Evolutionary conservation across 1,284 basidiomycete species (phyloP).

Genomic region (Ganoderma meredithae): DNA sequence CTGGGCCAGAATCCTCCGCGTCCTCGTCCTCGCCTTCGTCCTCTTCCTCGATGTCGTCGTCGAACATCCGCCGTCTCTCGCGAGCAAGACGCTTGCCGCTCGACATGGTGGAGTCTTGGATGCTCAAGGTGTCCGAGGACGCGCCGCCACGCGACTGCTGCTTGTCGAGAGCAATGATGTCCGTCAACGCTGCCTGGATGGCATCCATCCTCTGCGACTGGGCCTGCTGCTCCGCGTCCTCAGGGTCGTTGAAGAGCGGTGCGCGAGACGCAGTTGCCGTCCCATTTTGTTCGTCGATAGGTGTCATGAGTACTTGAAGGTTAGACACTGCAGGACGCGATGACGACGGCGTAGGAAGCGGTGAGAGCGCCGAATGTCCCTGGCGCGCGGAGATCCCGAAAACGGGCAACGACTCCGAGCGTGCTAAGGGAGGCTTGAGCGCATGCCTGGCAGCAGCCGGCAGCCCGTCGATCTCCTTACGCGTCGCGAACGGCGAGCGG

Average conservation of each 20-base stretch:
- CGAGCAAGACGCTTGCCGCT: conserved; percentile 18
- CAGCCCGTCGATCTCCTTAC: conserved; percentile 23
- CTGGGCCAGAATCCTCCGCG: too few species aligned
- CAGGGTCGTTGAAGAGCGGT: conserved; percentile 82
- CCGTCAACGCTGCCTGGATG: conserved; percentile 92
- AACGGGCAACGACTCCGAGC: conserved; percentile 50
- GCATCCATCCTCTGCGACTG: conserved; percentile 83
- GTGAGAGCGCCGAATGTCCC: conserved; percentile 21
- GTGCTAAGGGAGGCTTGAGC: conserved; percentile 30
- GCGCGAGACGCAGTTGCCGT: conserved; percentile 61
- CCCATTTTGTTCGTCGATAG: conserved; percentile 50
- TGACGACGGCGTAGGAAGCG: conserved; percentile 24
- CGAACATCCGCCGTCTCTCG: conserved; percentile 35
- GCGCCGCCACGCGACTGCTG: conserved; percentile 36
- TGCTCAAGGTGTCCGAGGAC: conserved; percentile 29
- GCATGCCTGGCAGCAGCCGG: conserved; percentile 8
- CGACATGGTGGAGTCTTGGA: conserved; percentile 25
- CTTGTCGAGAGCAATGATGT: conserved; percentile 88
- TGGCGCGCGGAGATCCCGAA: conserved; percentile 44
- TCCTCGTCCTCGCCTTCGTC: conserved; percentile 43
- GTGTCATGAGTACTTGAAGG: conserved; percentile 82
- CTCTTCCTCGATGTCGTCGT: conserved; percentile 48
- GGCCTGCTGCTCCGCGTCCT: conserved; percentile 61
- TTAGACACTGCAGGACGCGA: conserved; percentile 56
- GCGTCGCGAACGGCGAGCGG: conserved; percentile 25